Conservation (phyloP, 2,329 filamentous ascomycete genomes). For the Alternaria sp. region DNA sequence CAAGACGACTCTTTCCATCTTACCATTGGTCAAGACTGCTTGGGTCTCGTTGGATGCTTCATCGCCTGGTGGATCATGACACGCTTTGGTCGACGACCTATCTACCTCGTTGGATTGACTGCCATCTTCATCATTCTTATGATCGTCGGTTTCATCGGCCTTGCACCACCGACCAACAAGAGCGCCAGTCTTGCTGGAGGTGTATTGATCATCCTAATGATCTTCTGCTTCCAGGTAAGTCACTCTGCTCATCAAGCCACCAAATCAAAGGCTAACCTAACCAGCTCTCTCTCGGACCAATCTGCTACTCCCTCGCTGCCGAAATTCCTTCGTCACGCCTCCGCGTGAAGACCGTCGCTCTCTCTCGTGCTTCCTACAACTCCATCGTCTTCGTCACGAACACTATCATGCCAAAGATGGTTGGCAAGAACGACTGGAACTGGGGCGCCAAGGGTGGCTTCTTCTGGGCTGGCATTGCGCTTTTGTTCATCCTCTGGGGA, state of each 20-base stretch:
- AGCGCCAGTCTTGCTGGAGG: constrained; percentile 51
- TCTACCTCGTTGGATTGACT: constrained; percentile 70
- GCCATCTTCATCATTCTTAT: constrained; percentile 29
- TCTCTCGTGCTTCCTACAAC: constrained; percentile 63
- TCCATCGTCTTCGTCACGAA: constrained; percentile 31
- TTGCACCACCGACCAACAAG: constrained; percentile 51
- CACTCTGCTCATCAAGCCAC: accelerated
- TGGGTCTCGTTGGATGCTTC: constrained; percentile 63
- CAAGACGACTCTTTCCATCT: constrained; percentile 33
- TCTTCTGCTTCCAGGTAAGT: constrained; percentile 33
- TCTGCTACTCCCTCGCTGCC: constrained; percentile 83
- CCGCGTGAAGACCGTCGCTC: constrained; percentile 86
- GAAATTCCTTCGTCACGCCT: constrained; percentile 81
- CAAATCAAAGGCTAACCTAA: constrained; percentile 69
- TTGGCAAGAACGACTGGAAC: constrained; percentile 32
- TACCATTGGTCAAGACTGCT: constrained; percentile 29
- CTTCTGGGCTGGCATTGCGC: constrained; percentile 29
- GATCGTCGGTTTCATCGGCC: constrained; percentile 74
- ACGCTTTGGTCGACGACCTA: constrained; percentile 73
- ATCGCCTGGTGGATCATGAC: constrained; percentile 80
- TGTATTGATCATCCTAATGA: constrained; percentile 31
- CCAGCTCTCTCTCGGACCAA: constrained; percentile 75
- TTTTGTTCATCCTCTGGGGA: constrained; percentile 27
- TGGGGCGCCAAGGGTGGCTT: constrained; percentile 33
- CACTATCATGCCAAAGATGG: constrained; percentile 33